A percentile compares a stretch with the other conserved stretches of the same genome.
Evolutionary conservation across 2,329 filamentous ascomycete species (phyloP).

Genomic region (Curvularia sp.): DNA sequence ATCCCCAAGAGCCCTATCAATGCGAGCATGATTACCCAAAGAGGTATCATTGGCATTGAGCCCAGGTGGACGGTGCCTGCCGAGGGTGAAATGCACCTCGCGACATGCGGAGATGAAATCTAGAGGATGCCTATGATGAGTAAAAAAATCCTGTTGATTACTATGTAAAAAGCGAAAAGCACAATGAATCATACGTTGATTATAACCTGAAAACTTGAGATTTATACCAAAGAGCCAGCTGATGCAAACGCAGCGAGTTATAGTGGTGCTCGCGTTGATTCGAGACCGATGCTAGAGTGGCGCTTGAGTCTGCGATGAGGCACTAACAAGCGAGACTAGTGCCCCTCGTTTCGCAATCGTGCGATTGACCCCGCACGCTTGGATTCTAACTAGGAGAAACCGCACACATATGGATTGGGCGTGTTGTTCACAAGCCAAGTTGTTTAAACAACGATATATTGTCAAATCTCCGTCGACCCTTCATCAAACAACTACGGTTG

Average conservation of each 20-base stretch:
- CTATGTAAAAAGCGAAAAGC: background rate
- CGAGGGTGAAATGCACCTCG: conserved; percentile 41
- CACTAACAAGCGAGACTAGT: background rate
- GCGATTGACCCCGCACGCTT: background rate
- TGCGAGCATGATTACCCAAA: conserved; percentile 37
- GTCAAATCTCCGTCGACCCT: no score
- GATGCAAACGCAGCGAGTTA: background rate
- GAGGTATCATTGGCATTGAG: conserved; percentile 40
- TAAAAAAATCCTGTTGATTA: background rate
- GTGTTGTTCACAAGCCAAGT: no score
- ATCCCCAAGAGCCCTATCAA: conserved; percentile 48
- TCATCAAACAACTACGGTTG: conserved; percentile 11
- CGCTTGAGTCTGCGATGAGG: background rate
- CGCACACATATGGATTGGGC: no score
- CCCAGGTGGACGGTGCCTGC: conserved; percentile 41
- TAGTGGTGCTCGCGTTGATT: no score
- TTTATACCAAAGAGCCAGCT: background rate
- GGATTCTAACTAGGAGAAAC: no score
- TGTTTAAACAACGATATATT: no score
- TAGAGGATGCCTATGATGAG: conserved; percentile 14
- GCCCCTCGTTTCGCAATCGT: background rate
- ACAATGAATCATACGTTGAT: background rate
- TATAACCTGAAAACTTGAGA: background rate
- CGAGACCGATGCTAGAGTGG: background rate
- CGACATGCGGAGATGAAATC: conserved; percentile 44